Base-by-base conservation (phyloP, 2,329 filamentous ascomycete genomes). In the Chaetothyriales sp. region DNA sequence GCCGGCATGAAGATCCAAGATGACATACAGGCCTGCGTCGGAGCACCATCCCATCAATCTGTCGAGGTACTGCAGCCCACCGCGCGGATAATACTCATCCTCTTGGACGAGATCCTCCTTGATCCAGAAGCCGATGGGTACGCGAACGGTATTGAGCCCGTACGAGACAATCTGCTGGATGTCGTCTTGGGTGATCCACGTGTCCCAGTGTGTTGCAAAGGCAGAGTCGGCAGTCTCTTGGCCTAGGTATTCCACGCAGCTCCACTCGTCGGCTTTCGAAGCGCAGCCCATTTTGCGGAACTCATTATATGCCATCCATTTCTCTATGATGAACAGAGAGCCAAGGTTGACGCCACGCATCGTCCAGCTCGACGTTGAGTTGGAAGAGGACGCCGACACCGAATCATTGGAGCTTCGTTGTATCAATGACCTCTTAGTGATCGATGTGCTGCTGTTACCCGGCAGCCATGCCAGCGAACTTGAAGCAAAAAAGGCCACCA, bases 71-170 rank as follows among this genome's bases (percentile, higher is more conserved):
- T 68, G 57, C 20, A 75, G 56, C 0, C 68, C 73, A 0, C 73
- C 73, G 57, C 64, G 63, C 0, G 75, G 73, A 50, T 77, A 78
- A 52, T 74, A 66, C 61, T 77, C 75, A 28, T 67, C 71, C 43
- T 66, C 60, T 18, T 58, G 49, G 8, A 78, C 71, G 1, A 75
- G 60, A 36, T 68, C 67, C 57, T 77, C 73, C 39, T 72, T 65
- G 39, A 77, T 64, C 75, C 75, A 79, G 62, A 75, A 79, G 7
- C 75, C 76, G 2, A 78, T 62, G 0, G 75, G 74, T 19, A 79
- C 70, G 4, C 75, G 68, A 45, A 79, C 66, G 0, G 74, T 73
- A 59, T 78, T 78, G 42, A 78, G 62, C 0, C 73, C 73, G 44
- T 69, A 71, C 43, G 61, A 65, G n/a, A 64, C 59, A 64, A 78